A percentile compares a stretch with the other conserved stretches of the same genome.
These are phyloP conservation scores for Ophiostoma australiae DNA, from an alignment of 2,329 filamentous ascomycete genomes.

Conservation along the genomic window DNA sequence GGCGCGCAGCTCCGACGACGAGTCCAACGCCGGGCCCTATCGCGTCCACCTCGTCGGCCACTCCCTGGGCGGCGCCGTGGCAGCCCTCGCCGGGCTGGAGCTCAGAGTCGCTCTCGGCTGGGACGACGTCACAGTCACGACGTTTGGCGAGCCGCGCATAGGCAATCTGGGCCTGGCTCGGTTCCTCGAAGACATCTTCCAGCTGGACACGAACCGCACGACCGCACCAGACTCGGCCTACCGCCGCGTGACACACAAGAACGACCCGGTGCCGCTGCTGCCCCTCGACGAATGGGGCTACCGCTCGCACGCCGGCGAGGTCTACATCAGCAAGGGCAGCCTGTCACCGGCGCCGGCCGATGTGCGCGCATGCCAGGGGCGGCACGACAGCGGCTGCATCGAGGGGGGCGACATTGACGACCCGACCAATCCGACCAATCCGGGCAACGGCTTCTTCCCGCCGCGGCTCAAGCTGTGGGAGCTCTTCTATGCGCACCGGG, in stretches of 20 bases:
- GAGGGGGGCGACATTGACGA: conserved; percentile 41
- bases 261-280: conserved; percentile 84
- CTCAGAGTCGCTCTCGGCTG: conserved; percentile 40
- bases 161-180: conserved; percentile 54
- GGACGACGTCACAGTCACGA: conserved; percentile 66
- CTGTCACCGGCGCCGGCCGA: conserved; percentile 66
- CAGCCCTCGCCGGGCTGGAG: conserved; percentile 79
- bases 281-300: conserved; percentile 88
- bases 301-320: conserved; percentile 75
- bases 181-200: conserved; percentile 53
- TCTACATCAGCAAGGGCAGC: conserved; percentile 70
- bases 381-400: conserved; percentile 67
- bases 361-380: conserved; percentile 65
- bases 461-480: conserved; percentile 75
- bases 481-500: conserved; percentile 85
- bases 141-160: conserved; percentile 80
- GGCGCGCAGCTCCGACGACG: conserved; percentile 40
- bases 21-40: conserved; percentile 58
- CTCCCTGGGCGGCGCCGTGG: conserved; percentile 87
- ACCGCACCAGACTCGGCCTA: conserved; percentile 42
- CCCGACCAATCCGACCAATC: conserved; percentile 37
- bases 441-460: conserved; percentile 45
- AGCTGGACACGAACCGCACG: conserved; percentile 33
- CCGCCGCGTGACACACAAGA: conserved; percentile 75
- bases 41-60: conserved; percentile 78